phyloP scores from a whole-genome alignment of 306 rosid species.

The Cucurbita argyrosperma region DNA sequence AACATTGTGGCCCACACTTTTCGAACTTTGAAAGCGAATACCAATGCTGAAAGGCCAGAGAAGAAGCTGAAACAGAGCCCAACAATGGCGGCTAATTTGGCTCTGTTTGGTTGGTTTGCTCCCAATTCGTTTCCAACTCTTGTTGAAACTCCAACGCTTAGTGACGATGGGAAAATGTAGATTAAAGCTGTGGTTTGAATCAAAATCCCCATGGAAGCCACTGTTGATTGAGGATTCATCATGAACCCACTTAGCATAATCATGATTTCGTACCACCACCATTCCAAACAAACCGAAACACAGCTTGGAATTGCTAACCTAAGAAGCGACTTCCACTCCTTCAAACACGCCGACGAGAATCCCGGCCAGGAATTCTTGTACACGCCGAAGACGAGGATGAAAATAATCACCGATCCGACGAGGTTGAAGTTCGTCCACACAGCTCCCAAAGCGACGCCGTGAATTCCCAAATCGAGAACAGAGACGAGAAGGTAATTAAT shows the following conservation, averaged over 20 bases:
- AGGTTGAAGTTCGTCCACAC: slow-evolving; percentile 78
- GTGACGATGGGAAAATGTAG: slow-evolving; percentile 81
- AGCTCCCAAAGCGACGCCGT: slow-evolving; percentile 58
- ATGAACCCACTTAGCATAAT: slow-evolving; percentile 67
- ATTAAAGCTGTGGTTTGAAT: slow-evolving; percentile 79
- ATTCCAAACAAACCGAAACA: slow-evolving; percentile 79
- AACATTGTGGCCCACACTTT: slow-evolving; percentile 68
- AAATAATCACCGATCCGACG: slow-evolving; percentile 36
- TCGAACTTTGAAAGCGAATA: slow-evolving; percentile 44
- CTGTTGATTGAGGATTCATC: slow-evolving; percentile 67
- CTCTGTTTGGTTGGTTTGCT: slow-evolving; percentile 38
- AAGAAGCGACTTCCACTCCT: slow-evolving; percentile 37
- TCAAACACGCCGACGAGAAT: slow-evolving; percentile 29
- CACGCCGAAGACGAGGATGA: slow-evolving; percentile 37
- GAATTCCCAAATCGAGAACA: slow-evolving; percentile 41
- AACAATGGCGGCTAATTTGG: slow-evolving; percentile 41
- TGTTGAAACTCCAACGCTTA: slow-evolving; percentile 79
- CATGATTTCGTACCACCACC: slow-evolving; percentile 99
- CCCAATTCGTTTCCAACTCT: slow-evolving; percentile 88
- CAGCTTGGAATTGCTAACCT: slow-evolving; percentile 73
- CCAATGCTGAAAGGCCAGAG: slow-evolving; percentile 48
- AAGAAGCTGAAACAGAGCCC: slow-evolving; percentile 54
- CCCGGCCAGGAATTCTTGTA: slow-evolving; percentile 57
- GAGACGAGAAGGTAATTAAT: slow-evolving; percentile 59
- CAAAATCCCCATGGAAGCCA: slow-evolving; percentile 84